These are phyloP conservation scores for Dictyostelium purpureum DNA, from an alignment of 78 protist genomes.

Conservation along the genomic window DNA sequence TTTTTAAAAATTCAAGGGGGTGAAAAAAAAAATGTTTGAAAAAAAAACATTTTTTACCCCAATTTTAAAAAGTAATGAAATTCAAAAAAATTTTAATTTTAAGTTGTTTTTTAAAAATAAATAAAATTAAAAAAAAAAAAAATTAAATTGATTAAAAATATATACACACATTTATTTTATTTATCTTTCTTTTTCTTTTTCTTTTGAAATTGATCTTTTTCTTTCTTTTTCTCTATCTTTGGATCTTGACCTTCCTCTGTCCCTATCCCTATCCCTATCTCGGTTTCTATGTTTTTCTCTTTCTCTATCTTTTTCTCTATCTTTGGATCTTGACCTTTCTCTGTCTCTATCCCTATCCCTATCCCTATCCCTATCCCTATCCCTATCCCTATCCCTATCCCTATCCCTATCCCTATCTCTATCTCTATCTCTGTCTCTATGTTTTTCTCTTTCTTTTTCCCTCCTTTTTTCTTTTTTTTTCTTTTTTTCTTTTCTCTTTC, in stretches of 20 bases:
- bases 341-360: neutral
- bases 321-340: neutral
- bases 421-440: neutral
- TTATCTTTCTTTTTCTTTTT: neutral
- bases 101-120: no score
- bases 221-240: neutral
- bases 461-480: neutral
- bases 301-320: neutral
- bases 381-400: neutral
- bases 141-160: no score
- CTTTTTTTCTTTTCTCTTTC: conserved; percentile 13
- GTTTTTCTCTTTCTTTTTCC: neutral
- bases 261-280: neutral
- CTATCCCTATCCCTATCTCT: neutral
- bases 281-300: neutral
- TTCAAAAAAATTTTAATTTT: no score
- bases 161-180: no score
- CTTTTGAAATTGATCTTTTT: neutral
- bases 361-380: neutral
- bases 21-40: no score
- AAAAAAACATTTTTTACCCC: no score
- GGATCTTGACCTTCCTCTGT: neutral
- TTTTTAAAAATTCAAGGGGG: no score
- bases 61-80: no score
- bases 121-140: no score